These are phyloP conservation scores for Scenedesmus sp. DNA, from an alignment of 163 green algal species.

Conservation along the genomic window DNA sequence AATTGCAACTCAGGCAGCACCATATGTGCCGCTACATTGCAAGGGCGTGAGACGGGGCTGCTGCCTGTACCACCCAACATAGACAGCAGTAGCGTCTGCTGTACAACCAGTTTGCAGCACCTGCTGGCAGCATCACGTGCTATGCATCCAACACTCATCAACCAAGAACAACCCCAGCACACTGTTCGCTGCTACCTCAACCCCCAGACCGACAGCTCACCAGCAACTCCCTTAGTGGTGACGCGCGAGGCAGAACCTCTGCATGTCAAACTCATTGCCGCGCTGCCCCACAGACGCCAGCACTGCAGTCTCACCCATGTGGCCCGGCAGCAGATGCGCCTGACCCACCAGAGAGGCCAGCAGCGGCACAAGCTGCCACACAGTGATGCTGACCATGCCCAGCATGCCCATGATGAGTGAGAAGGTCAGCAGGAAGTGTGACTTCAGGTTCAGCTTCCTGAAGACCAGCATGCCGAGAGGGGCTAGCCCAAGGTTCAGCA, in stretches of 20 bases:
- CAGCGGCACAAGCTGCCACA: constrained; percentile 39
- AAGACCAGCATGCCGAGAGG: constrained; percentile 46
- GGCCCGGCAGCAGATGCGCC: neutral
- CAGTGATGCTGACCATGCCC: neutral
- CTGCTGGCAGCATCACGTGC: neutral
- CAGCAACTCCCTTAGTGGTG: neutral
- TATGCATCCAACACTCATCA: no score
- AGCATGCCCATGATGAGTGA: constrained; percentile 33
- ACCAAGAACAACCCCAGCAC: neutral
- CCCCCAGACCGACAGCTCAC: neutral
- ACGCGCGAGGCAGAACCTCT: neutral
- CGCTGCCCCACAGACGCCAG: neutral
- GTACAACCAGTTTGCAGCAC: no score
- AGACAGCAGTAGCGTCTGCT: no score
- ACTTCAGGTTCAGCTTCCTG: neutral
- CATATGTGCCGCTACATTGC: no score
- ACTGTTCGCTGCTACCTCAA: no score
- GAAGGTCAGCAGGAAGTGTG: neutral
- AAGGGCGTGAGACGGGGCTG: no score
- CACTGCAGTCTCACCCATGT: neutral
- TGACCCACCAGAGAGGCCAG: neutral
- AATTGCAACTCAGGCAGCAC: no score
- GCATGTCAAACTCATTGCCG: neutral
- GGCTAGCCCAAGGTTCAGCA: constrained; percentile 48
- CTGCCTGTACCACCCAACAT: no score